phyloP scores from a whole-genome alignment of 2,329 filamentous ascomycete genomes.

The Trichoderma afroharzianum region DNA sequence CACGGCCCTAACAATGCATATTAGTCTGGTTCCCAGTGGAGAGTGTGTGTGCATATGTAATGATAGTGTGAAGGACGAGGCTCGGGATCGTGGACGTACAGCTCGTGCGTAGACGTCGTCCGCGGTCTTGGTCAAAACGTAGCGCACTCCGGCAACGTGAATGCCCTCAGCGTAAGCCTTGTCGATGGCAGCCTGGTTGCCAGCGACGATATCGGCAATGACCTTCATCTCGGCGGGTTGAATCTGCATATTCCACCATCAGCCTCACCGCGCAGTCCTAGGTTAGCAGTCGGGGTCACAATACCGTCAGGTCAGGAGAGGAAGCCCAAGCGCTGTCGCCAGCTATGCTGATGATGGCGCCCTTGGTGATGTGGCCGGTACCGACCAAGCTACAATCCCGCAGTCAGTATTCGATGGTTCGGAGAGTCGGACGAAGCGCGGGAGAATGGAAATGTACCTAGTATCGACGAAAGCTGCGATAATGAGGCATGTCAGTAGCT shows the following conservation, averaged over 20 bases:
- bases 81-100: slow-evolving; percentile 48
- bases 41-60: neutral
- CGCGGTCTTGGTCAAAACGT: slow-evolving; percentile 71
- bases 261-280: neutral
- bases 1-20: slow-evolving; percentile 55
- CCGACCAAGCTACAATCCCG: slow-evolving; percentile 64
- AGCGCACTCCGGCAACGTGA: slow-evolving; percentile 73
- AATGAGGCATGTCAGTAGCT: neutral
- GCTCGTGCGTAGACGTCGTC: slow-evolving; percentile 83
- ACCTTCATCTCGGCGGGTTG: slow-evolving; percentile 55
- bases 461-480: slow-evolving; percentile 48
- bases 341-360: slow-evolving; percentile 75
- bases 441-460: slow-evolving; percentile 37
- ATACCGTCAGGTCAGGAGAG: slow-evolving; percentile 69
- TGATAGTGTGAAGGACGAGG: no score
- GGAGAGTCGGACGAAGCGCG: neutral
- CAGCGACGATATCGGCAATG: slow-evolving; percentile 51
- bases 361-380: slow-evolving; percentile 76
- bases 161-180: slow-evolving; percentile 70
- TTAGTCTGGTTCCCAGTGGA: neutral
- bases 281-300: slow-evolving; percentile 17
- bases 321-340: slow-evolving; percentile 79
- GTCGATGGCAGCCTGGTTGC: slow-evolving; percentile 49
- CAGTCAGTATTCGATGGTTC: slow-evolving; percentile 20
- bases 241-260: slow-evolving; percentile 27